Evolutionary conservation across 129 eudicot species (phyloP).

Genomic region (Flaveria brownii): DNA sequence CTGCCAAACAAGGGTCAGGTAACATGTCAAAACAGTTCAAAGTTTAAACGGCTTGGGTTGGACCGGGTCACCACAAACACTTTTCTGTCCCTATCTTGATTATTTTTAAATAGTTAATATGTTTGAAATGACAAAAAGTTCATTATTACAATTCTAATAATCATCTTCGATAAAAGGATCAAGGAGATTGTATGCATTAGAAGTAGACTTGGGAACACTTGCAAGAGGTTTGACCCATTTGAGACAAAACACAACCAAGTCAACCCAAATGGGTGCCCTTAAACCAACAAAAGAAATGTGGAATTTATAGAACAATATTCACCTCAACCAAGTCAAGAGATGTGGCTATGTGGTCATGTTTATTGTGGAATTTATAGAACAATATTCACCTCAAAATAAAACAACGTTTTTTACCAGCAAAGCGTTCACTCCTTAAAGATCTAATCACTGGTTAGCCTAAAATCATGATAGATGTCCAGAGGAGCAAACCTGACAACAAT

Average conservation of each 20-base stretch:
- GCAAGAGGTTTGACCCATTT: background rate
- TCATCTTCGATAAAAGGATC: background rate
- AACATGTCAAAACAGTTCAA: background rate
- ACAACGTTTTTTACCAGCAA: background rate
- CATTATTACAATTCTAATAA: background rate
- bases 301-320: background rate
- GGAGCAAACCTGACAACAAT: constrained; percentile 79
- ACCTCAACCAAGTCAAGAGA: background rate
- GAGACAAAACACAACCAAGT: background rate
- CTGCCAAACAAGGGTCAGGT: constrained; percentile 48
- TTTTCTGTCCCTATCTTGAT: background rate
- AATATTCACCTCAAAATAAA: background rate
- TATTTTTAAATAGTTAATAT: background rate
- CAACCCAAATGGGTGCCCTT: background rate
- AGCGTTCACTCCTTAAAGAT: background rate
- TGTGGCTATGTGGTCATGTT: constrained; percentile 5
- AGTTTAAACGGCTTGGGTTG: background rate
- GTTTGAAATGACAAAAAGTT: background rate
- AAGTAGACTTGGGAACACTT: background rate
- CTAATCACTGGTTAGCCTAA: constrained; percentile 4
- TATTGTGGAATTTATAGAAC: background rate
- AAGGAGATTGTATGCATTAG: background rate
- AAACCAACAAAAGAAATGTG: constrained; percentile 8
- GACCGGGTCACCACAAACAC: background rate
- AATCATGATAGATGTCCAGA: background rate